phyloP scores from a whole-genome alignment of 129 eudicot genomes.

The Artemisia argyi region DNA sequence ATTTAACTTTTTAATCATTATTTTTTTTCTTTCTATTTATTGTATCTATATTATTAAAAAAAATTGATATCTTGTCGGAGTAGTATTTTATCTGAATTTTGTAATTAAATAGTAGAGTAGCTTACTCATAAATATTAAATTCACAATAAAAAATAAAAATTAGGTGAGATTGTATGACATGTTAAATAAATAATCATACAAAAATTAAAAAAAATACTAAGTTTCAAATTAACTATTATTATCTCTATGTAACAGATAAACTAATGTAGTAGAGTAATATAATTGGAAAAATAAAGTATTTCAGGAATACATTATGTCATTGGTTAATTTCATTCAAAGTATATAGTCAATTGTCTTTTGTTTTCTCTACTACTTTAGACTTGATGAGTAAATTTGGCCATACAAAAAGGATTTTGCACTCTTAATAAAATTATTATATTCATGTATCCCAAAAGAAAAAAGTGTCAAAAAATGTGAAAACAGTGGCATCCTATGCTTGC shows the following conservation, averaged over 20 bases:
- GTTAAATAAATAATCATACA: too few species aligned
- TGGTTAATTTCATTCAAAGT: constrained; percentile 11
- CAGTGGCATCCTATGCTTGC: constrained; percentile 53
- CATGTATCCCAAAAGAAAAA: neutral
- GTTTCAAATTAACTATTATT: too few species aligned
- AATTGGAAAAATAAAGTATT: too few species aligned
- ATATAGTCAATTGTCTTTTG: constrained; percentile 18
- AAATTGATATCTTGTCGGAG: neutral
- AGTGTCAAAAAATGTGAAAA: neutral
- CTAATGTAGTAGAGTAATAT: too few species aligned
- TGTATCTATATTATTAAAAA: too few species aligned
- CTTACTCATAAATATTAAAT: neutral
- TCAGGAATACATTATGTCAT: too few species aligned
- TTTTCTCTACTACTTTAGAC: constrained; percentile 17
- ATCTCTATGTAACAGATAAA: too few species aligned
- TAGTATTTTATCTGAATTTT: neutral
- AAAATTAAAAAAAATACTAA: too few species aligned
- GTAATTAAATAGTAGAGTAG: neutral
- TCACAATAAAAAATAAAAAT: neutral
- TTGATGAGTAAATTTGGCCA: constrained; percentile 19
- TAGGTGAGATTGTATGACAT: neutral
- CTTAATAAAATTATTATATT: neutral
- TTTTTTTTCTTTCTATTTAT: neutral
- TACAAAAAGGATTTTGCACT: constrained; percentile 31
- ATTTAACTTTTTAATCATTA: neutral